phyloP scores from a whole-genome alignment of 495 filamentous ascomycete species.

The Glutinoglossum americanum region DNA sequence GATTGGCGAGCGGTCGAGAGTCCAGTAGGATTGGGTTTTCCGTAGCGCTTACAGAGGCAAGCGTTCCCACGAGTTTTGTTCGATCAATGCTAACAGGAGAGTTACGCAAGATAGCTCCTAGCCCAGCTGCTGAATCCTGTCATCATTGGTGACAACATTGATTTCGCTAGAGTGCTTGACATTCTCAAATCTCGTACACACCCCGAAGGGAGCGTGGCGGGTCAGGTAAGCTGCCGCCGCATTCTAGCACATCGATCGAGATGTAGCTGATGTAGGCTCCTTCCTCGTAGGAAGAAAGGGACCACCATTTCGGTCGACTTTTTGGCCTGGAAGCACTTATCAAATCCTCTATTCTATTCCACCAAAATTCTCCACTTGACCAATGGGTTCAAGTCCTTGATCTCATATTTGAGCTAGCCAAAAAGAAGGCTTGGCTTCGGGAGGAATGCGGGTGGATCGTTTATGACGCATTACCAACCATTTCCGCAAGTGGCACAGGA shows the following conservation, averaged over 20 bases:
- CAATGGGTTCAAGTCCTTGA: conserved; percentile 43
- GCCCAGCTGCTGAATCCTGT: conserved; percentile 7
- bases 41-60: conserved; percentile 63
- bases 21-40: conserved; percentile 82
- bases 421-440: conserved; percentile 64
- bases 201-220: conserved; percentile 36
- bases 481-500: conserved; percentile 19
- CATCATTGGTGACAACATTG: conserved; percentile 20
- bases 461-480: conserved; percentile 24
- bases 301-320: conserved; percentile 63
- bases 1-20: conserved; percentile 76
- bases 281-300: conserved; percentile 47
- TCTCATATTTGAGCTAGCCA: conserved; percentile 31
- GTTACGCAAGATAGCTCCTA: conserved; percentile 9
- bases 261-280: background rate
- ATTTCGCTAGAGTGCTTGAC: conserved; percentile 33
- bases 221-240: conserved; percentile 24
- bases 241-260: background rate
- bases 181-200: conserved; percentile 50
- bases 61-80: conserved; percentile 31
- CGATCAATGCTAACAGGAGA: conserved; percentile 4
- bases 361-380: conserved; percentile 21
- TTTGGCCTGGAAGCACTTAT: conserved; percentile 77
- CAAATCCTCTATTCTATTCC: conserved; percentile 48
- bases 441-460: conserved; percentile 67